These are phyloP conservation scores for Dimocarpus longan DNA, from an alignment of 345 rosid species.

Conservation along the genomic window DNA sequence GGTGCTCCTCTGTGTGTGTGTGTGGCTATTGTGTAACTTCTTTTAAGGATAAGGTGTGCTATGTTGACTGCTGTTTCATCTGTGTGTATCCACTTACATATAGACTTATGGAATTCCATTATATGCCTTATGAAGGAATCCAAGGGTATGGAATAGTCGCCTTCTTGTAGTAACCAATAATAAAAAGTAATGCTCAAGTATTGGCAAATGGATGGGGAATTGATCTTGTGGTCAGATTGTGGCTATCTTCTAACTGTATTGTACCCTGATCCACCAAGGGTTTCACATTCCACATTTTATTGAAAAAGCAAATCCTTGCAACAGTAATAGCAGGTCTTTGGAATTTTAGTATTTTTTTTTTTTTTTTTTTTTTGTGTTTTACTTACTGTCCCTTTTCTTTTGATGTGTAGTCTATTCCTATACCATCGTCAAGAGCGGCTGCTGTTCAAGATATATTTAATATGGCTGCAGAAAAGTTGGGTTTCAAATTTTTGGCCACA, in stretches of 20 bases:
- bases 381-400: not conserved
- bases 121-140: not conserved
- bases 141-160: not conserved
- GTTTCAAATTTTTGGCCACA: slow-evolving; percentile 63
- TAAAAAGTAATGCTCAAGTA: not conserved
- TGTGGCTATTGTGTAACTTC: not conserved
- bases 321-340: not conserved
- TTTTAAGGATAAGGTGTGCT: not conserved
- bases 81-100: not conserved
- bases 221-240: slow-evolving; percentile 3
- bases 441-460: slow-evolving; percentile 64
- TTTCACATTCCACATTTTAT: not conserved
- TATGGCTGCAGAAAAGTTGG: slow-evolving; percentile 83
- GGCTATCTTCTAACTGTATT: not conserved
- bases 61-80: not conserved
- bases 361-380: not conserved
- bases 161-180: not conserved
- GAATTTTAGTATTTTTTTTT: not conserved
- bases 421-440: slow-evolving; percentile 72
- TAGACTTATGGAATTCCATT: not conserved
- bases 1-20: not conserved
- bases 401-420: slow-evolving; percentile 64
- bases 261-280: not conserved
- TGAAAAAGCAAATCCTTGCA: not conserved
- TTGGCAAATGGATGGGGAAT: not conserved